phyloP scores from a whole-genome alignment of 768 basidiomycete genomes.

The Russula olivacea region DNA sequence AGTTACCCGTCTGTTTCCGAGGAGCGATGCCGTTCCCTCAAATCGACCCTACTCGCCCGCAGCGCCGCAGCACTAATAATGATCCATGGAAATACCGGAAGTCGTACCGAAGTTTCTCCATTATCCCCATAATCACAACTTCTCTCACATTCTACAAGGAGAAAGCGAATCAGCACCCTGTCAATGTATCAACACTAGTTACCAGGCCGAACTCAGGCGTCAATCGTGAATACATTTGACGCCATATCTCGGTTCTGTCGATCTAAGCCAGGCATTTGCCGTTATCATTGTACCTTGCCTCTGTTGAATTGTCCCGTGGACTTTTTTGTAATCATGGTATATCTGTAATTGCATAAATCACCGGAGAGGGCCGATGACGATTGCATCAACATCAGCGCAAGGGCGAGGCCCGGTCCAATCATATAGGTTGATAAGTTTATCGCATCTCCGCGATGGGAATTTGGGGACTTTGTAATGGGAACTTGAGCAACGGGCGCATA shows the following conservation, averaged over 20 bases:
- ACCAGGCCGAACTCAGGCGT: background rate
- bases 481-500: background rate
- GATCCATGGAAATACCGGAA: constrained; percentile 5
- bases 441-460: background rate
- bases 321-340: background rate
- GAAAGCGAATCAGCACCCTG: background rate
- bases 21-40: background rate
- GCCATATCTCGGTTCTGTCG: background rate
- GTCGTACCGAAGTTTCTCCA: background rate
- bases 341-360: background rate
- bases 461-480: no score
- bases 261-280: background rate
- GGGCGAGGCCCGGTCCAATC: background rate
- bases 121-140: background rate
- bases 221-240: background rate
- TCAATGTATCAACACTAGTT: background rate
- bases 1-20: background rate
- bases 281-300: background rate
- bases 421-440: background rate
- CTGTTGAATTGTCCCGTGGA: background rate
- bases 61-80: background rate
- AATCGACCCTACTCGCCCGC: background rate
- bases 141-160: constrained; percentile 1
- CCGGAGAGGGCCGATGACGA: background rate
- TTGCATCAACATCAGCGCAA: background rate